Conservation (phyloP, 345 rosid genomes). For the Heritiera littoralis region DNA sequence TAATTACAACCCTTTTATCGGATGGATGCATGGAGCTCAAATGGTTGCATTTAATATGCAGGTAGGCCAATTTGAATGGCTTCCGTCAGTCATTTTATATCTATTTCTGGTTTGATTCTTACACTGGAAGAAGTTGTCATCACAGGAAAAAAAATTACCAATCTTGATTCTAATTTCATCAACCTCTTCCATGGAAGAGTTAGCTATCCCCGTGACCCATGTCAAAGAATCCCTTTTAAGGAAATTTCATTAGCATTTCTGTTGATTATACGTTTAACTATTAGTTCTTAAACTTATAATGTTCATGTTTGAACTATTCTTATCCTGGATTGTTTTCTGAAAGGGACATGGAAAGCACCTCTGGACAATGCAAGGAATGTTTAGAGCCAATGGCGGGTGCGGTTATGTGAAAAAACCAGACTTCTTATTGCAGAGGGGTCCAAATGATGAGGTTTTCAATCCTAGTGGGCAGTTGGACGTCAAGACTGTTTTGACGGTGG, state of each 20-base stretch:
- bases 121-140: too few species aligned
- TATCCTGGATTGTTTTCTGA: not conserved
- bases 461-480: slow-evolving; percentile 39
- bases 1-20: slow-evolving; percentile 76
- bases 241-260: not conserved
- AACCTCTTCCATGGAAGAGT: too few species aligned
- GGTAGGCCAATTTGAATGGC: slow-evolving; percentile 32
- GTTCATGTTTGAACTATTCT: not conserved
- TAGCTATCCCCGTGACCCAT: too few species aligned
- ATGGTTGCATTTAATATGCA: slow-evolving; percentile 99
- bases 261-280: too few species aligned
- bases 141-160: too few species aligned
- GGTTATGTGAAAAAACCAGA: slow-evolving; percentile 69
- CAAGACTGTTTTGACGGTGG: slow-evolving; percentile 57
- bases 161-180: not conserved
- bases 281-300: not conserved
- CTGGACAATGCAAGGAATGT: slow-evolving; percentile 87
- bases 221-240: not conserved
- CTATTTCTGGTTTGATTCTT: not conserved
- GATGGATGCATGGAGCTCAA: slow-evolving; percentile 97
- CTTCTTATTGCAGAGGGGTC: slow-evolving; percentile 42
- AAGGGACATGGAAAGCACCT: slow-evolving; percentile 69
- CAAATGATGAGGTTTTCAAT: slow-evolving; percentile 41
- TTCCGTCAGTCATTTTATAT: not conserved
- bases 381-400: slow-evolving; percentile 35